Evolutionary conservation across 202 grass and related monocot genomes (phyloP).

Genomic region (Saccharum hybrid): DNA sequence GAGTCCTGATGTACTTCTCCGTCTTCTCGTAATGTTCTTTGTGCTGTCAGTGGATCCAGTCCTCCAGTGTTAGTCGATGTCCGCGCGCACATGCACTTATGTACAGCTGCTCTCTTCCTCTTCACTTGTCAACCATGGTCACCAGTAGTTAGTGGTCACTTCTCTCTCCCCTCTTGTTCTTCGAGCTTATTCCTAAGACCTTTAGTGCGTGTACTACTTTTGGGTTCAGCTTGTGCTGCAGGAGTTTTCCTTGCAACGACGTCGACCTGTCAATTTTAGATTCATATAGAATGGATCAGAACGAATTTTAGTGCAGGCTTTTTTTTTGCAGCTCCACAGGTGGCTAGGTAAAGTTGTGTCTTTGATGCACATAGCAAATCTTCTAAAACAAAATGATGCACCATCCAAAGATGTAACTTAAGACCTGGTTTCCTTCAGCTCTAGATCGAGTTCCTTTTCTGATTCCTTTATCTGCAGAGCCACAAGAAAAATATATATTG

Average conservation of each 20-base stretch:
- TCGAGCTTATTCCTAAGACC: conserved; percentile 69
- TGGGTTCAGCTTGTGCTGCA: conserved; percentile 68
- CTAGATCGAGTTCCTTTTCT: conserved; percentile 72
- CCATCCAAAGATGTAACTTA: neutral
- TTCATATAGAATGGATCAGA: neutral
- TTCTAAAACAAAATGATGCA: neutral
- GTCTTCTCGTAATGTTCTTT: neutral
- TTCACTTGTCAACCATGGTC: neutral
- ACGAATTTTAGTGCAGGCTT: neutral
- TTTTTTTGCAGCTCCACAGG: neutral
- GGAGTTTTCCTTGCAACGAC: conserved; percentile 69
- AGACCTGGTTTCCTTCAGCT: conserved; percentile 59
- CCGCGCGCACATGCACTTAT: neutral
- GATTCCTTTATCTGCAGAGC: conserved; percentile 79
- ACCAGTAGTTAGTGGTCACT: conserved; percentile 4
- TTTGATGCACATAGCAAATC: conserved; percentile 10
- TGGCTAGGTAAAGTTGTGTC: neutral
- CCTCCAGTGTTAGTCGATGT: conserved; percentile 14
- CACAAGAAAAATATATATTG: neutral
- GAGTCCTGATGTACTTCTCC: neutral
- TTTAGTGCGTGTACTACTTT: conserved; percentile 65
- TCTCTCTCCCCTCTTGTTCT: conserved; percentile 55
- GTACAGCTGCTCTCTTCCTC: conserved; percentile 24
- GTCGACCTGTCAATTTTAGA: conserved; percentile 52
- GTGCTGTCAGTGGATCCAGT: neutral